Conservation (phyloP, 2,329 filamentous ascomycete species). For the Neopestalotiopsis rosae region DNA sequence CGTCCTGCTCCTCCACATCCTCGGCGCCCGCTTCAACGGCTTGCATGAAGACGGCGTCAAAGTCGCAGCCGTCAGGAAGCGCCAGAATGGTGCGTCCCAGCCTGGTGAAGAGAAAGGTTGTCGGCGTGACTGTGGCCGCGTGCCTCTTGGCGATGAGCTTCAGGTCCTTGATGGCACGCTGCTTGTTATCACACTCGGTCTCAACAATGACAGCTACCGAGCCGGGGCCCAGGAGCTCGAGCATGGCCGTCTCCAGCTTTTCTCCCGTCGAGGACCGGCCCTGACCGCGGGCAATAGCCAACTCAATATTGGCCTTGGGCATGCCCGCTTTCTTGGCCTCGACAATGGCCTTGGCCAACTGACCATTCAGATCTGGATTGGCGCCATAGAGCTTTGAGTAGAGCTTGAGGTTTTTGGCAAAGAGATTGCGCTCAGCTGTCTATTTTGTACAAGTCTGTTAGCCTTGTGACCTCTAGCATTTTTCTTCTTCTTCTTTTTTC, state of each 20-base stretch:
- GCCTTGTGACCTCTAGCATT: neutral
- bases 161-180: slow-evolving; percentile 75
- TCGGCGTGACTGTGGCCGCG: slow-evolving; percentile 74
- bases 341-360: slow-evolving; percentile 73
- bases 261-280: slow-evolving; percentile 78
- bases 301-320: slow-evolving; percentile 83
- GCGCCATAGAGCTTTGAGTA: slow-evolving; percentile 80
- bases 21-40: slow-evolving; percentile 85
- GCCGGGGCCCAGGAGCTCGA: slow-evolving; percentile 82
- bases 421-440: slow-evolving; percentile 69
- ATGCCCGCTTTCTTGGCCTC: slow-evolving; percentile 86
- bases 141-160: slow-evolving; percentile 72
- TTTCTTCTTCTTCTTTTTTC: neutral
- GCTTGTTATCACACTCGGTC: slow-evolving; percentile 82
- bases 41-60: slow-evolving; percentile 77
- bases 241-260: slow-evolving; percentile 75
- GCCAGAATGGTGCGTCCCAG: slow-evolving; percentile 76
- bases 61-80: slow-evolving; percentile 38
- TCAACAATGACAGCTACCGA: slow-evolving; percentile 79
- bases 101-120: slow-evolving; percentile 84
- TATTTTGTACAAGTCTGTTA: neutral
- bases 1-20: slow-evolving; percentile 71
- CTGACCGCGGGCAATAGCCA: slow-evolving; percentile 86
- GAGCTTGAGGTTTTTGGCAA: slow-evolving; percentile 75
- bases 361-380: slow-evolving; percentile 75